phyloP scores from a whole-genome alignment of 805 yeast genomes.

The Candida fluviatilis region DNA sequence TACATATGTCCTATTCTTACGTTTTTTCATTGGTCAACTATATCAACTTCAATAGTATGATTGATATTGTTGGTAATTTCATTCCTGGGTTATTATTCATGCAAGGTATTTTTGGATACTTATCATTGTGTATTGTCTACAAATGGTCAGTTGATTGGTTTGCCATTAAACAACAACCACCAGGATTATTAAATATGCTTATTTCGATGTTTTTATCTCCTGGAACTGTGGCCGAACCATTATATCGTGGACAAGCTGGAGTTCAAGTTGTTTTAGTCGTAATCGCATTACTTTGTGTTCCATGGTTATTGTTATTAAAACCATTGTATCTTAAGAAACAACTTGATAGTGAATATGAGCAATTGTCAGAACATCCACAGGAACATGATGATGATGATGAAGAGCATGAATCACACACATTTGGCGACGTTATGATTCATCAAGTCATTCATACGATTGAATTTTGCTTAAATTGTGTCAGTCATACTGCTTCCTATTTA shows the following conservation, averaged over 20 bases:
- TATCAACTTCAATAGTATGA: conserved; percentile 50
- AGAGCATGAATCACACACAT: conserved; percentile 33
- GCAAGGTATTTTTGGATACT: conserved; percentile 74
- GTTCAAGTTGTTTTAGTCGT: conserved; percentile 56
- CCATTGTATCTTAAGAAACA: conserved; percentile 47
- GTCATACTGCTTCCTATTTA: conserved; percentile 75
- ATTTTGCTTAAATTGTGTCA: conserved; percentile 73
- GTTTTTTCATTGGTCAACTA: conserved; percentile 65
- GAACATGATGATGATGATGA: conserved; percentile 15
- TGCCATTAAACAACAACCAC: conserved; percentile 57
- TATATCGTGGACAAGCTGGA: conserved; percentile 60
- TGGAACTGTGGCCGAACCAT: conserved; percentile 60
- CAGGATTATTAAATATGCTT: conserved; percentile 69
- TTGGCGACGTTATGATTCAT: conserved; percentile 72
- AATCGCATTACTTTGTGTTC: conserved; percentile 64
- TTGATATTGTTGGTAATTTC: conserved; percentile 70
- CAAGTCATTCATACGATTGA: conserved; percentile 81
- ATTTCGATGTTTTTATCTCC: conserved; percentile 75
- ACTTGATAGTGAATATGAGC: conserved; percentile 31
- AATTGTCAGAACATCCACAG: conserved; percentile 34
- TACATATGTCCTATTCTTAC: conserved; percentile 71
- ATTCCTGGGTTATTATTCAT: conserved; percentile 70
- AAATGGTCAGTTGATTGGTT: conserved; percentile 76
- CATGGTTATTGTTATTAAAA: conserved; percentile 66
- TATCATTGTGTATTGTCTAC: conserved; percentile 61